Evolutionary conservation across 768 basidiomycete species (phyloP).

Genomic region (Lactarius indigo): DNA sequence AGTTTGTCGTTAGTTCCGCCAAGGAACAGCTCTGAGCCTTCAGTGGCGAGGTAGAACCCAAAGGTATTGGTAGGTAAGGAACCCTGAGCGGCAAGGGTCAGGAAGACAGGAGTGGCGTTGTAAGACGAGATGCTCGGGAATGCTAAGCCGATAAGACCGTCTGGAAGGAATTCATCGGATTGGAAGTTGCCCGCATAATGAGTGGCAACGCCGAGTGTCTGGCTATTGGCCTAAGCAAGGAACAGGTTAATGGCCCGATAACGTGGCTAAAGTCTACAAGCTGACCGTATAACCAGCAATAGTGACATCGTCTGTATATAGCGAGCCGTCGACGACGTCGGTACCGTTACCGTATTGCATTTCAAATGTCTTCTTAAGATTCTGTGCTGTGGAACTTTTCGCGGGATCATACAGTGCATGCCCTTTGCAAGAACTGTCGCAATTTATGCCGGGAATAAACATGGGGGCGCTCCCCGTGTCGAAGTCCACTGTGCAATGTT

Average conservation of each 20-base stretch:
- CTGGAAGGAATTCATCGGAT: slow-evolving; percentile 30
- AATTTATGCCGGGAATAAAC: slow-evolving; percentile 34
- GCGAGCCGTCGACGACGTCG: slow-evolving; percentile 33
- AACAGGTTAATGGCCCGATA: background rate
- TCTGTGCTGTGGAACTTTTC: slow-evolving; percentile 23
- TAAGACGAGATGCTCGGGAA: slow-evolving; percentile 30
- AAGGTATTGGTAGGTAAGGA: slow-evolving; percentile 39
- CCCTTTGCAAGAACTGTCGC: slow-evolving; percentile 31
- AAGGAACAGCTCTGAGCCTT: slow-evolving; percentile 26
- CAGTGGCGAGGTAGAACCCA: slow-evolving; percentile 44
- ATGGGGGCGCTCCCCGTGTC: slow-evolving; percentile 36
- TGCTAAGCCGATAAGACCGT: slow-evolving; percentile 44
- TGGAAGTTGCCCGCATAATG: slow-evolving; percentile 32
- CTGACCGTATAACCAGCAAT: no score
- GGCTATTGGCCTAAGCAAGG: slow-evolving; percentile 30
- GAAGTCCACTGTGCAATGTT: slow-evolving; percentile 32
- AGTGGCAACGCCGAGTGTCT: slow-evolving; percentile 43
- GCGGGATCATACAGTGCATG: background rate
- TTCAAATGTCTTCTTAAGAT: slow-evolving; percentile 30
- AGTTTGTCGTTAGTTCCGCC: slow-evolving; percentile 6
- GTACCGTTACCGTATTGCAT: slow-evolving; percentile 42
- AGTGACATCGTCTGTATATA: slow-evolving; percentile 38
- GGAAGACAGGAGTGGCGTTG: slow-evolving; percentile 31
- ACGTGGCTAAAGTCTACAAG: slow-evolving; percentile 20
- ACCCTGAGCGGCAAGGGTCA: slow-evolving; percentile 41